Percentiles rank a stretch among this genome's conserved stretches.
phyloP scores from a whole-genome alignment of 192 early-diverging fungal genomes.

The Pilobolus umbonatus region DNA sequence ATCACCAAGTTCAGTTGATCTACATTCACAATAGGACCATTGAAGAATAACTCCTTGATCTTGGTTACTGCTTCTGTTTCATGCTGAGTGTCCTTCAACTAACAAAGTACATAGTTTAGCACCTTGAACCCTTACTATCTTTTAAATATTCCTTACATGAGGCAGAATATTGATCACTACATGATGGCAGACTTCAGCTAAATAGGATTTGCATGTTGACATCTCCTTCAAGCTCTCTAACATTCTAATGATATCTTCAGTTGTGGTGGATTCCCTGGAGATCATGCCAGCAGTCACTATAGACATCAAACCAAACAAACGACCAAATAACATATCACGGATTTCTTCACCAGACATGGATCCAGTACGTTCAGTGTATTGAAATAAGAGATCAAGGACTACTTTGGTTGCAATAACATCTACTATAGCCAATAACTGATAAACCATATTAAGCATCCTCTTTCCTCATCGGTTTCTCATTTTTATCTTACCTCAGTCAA shows the following conservation, averaged over 20 bases:
- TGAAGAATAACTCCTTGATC: constrained; percentile 36
- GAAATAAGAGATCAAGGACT: constrained; percentile 67
- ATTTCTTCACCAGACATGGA: constrained; percentile 84
- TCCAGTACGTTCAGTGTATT: constrained; percentile 56
- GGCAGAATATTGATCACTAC: constrained; percentile 59
- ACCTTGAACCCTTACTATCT: not conserved
- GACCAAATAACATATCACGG: constrained; percentile 84
- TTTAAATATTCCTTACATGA: constrained; percentile 32
- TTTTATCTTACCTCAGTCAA: constrained; percentile 65
- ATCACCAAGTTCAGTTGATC: constrained; percentile 52
- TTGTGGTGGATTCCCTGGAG: constrained; percentile 51
- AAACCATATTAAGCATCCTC: not conserved
- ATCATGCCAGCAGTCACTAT: constrained; percentile 78
- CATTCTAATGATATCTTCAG: constrained; percentile 69
- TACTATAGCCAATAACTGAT: constrained; percentile 41
- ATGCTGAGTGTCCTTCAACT: constrained; percentile 10
- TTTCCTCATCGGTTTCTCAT: not conserved
- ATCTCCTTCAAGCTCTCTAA: constrained; percentile 63
- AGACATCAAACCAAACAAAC: constrained; percentile 84
- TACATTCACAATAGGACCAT: constrained; percentile 41
- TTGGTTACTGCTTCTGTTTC: constrained; percentile 37
- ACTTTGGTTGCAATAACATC: constrained; percentile 41
- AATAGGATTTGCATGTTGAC: constrained; percentile 71
- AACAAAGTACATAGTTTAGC: not conserved
- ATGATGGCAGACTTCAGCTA: constrained; percentile 72